Evolutionary conservation across 2,329 filamentous ascomycete species (phyloP), one percentile per base, ranked within the genome.

Genomic region (Colletotrichum tropicale): DNA sequence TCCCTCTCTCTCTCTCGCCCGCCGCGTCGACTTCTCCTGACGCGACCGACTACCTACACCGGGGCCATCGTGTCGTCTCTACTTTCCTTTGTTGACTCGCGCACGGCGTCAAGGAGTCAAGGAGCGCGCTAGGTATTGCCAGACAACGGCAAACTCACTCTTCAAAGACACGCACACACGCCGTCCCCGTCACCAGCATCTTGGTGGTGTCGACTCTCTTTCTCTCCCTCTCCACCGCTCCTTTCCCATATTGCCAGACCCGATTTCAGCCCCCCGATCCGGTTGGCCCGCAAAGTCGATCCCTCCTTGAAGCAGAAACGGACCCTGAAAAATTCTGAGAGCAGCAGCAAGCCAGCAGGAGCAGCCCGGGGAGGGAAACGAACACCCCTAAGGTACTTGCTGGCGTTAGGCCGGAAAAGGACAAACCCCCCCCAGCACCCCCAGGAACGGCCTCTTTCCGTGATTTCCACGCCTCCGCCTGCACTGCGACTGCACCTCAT

Each of bases 311-410:
- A 38, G 18, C 48, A 74, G 71, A 67, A 71, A 30, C 61, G 64
- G 73, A 73, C 73, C 73, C 70, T 75, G 70, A 64, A 73, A 75
- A 48, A 52, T 69, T 64, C 70, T 26, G 26, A 64, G 58, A 43
- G 36, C 60, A n/a, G 30, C 38, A 72, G 34, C 52, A 28, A 32
- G 21, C n/a, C 18, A 61, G 18, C 38, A 32, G 10, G 32, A 43
- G 13, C 34, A 69, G 34, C n/a, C 68, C 68, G 32, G 68, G 43
- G 70, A 65, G 62, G 68, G 38, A n/a, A 32, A 67, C 69, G 70
- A 75, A 75, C 70, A 68, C 70, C 64, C 61, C 26, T 48, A 48
- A 48, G 38, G 38, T 48, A 48, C 38, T 48, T 48, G 38, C 38
- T 48, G 38, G 38, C 38, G 38, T 65, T 73, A 73, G 48, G 26